A percentile compares a stretch with the other conserved stretches of the same genome.
These are phyloP conservation scores for Corylus americana DNA, from an alignment of 306 rosid genomes.

Conservation along the genomic window DNA sequence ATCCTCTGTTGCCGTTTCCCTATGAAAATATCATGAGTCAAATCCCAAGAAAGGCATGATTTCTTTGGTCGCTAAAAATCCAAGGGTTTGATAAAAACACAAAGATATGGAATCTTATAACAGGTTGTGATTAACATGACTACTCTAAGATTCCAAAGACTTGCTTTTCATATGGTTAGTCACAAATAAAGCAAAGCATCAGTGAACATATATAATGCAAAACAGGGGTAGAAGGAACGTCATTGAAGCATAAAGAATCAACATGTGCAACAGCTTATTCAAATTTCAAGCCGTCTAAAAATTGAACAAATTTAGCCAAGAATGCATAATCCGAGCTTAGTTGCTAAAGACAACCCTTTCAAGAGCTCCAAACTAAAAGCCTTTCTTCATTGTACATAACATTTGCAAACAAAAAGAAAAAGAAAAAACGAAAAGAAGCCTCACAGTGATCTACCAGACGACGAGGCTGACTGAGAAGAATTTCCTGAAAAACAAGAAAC, in stretches of 20 bases:
- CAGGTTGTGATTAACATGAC: not conserved
- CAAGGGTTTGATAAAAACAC: not conserved
- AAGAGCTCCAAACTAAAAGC: not conserved
- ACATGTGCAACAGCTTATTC: not conserved
- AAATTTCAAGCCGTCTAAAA: not conserved
- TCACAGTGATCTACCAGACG: slow-evolving; percentile 59
- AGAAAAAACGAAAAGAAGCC: slow-evolving; percentile 27
- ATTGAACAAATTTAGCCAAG: not conserved
- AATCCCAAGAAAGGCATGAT: not conserved
- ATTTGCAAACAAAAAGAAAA: slow-evolving; percentile 13
- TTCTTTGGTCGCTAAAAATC: not conserved
- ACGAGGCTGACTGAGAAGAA: slow-evolving; percentile 34
- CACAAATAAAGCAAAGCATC: not conserved
- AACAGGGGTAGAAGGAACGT: not conserved
- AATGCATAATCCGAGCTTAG: not conserved
- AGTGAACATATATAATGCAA: not conserved
- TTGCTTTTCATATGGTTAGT: not conserved
- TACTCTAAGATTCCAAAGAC: not conserved
- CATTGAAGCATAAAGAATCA: not conserved
- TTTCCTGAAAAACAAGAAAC: slow-evolving; percentile 29
- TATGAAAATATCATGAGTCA: slow-evolving; percentile 29
- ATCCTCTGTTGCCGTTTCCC: slow-evolving; percentile 45
- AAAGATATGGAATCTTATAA: not conserved
- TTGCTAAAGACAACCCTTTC: not conserved
- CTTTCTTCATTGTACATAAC: not conserved